Evolutionary conservation across 352 stramenopile genomes (phyloP).

Genomic region (Pythium folliculosum): DNA sequence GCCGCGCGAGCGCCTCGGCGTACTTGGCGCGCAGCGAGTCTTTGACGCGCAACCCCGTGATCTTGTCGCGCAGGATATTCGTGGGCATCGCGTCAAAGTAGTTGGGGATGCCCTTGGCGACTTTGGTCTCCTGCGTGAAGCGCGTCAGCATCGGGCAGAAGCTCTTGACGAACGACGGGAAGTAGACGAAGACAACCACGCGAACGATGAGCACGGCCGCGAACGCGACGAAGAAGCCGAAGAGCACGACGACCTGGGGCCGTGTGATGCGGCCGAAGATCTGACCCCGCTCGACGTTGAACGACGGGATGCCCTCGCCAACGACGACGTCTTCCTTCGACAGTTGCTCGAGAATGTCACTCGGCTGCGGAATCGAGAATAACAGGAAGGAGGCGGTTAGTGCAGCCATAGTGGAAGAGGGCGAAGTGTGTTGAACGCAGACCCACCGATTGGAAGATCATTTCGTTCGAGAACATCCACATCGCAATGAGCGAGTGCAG

Average conservation of each 20-base stretch:
- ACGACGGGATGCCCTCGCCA: constrained; percentile 63
- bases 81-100: constrained; percentile 85
- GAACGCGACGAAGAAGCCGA: constrained; percentile 64
- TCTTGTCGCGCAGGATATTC: constrained; percentile 53
- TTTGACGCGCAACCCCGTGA: constrained; percentile 35
- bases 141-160: constrained; percentile 57
- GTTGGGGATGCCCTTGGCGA: constrained; percentile 70
- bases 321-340: constrained; percentile 23
- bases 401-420: neutral
- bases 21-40: constrained; percentile 48
- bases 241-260: constrained; percentile 76
- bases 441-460: constrained; percentile 72
- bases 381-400: neutral
- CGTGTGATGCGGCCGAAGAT: constrained; percentile 64
- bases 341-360: constrained; percentile 34
- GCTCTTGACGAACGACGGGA: constrained; percentile 55
- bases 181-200: constrained; percentile 69
- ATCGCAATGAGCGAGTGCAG: constrained; percentile 73
- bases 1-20: constrained; percentile 41
- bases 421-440: neutral
- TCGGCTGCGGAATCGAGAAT: constrained; percentile 4
- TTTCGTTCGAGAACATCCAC: constrained; percentile 89
- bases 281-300: constrained; percentile 42
- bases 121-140: constrained; percentile 55
- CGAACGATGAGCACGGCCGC: constrained; percentile 52